Conservation (phyloP, 1,139 yeast genomes). For the Geotrichum phurueaensis region DNA sequence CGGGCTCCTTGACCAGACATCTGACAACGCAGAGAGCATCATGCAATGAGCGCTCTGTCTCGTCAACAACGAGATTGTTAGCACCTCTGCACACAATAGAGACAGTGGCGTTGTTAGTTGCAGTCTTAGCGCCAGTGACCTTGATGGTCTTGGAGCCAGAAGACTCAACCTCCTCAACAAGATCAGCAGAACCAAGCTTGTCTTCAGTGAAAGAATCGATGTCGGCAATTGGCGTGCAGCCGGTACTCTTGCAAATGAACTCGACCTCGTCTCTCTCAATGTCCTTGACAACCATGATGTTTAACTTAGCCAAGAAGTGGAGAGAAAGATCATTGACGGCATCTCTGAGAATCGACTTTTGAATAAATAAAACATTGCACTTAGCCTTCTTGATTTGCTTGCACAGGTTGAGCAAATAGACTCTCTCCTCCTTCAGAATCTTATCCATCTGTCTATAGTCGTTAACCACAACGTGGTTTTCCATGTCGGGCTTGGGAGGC, state of each 20-base stretch:
- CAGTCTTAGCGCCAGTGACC: constrained; percentile 76
- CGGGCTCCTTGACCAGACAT: constrained; percentile 89
- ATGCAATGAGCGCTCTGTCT: constrained; percentile 92
- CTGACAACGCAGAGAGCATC: constrained; percentile 96
- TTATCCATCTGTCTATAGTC: constrained; percentile 99
- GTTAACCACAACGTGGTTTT: constrained; percentile 91
- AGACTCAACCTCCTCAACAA: constrained; percentile 86
- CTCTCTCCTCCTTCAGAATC: constrained; percentile 94
- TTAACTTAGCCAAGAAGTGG: constrained; percentile 86
- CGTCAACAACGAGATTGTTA: constrained; percentile 80
- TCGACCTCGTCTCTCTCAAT: constrained; percentile 96
- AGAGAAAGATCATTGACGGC: constrained; percentile 95
- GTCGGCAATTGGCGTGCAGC: constrained; percentile 96
- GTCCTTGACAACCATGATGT: constrained; percentile 90
- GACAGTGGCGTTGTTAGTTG: constrained; percentile 58
- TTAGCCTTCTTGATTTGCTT: constrained; percentile 94
- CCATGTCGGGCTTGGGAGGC: constrained; percentile 99
- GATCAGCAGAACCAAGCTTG: constrained; percentile 84
- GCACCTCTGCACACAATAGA: constrained; percentile 95
- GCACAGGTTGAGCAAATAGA: constrained; percentile 87
- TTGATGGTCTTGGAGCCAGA: constrained; percentile 90
- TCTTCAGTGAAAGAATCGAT: constrained; percentile 88
- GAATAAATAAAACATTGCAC: constrained; percentile 89
- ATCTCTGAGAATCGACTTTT: constrained; percentile 90
- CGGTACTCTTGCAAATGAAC: constrained; percentile 82